Percentiles rank a stretch among this genome's conserved stretches.
Conservation (phyloP, 2,329 filamentous ascomycete genomes). For the Penicillium sp. region DNA sequence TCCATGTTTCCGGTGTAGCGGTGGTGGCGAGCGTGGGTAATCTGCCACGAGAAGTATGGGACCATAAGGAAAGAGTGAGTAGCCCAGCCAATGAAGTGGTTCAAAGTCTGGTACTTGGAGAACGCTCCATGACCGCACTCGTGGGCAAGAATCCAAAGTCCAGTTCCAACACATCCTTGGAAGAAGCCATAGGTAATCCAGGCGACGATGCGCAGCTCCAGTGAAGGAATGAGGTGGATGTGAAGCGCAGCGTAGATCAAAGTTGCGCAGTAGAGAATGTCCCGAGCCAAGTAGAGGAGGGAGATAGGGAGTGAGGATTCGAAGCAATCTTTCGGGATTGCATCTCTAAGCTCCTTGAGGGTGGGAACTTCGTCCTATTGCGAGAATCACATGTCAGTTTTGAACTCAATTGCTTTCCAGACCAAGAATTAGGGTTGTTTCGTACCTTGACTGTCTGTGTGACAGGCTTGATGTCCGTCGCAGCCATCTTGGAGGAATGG, state of each 20-base stretch:
- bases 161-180: constrained; percentile 67
- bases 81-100: constrained; percentile 63
- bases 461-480: constrained; percentile 4
- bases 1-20: constrained; percentile 68
- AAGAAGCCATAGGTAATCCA: constrained; percentile 64
- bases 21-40: constrained; percentile 70
- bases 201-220: constrained; percentile 47
- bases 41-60: constrained; percentile 74
- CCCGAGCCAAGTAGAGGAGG: constrained; percentile 58
- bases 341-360: constrained; percentile 34
- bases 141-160: constrained; percentile 70
- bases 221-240: constrained; percentile 54
- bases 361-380: constrained; percentile 5
- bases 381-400: neutral
- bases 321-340: constrained; percentile 65
- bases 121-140: constrained; percentile 72
- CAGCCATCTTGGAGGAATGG: constrained; percentile 2
- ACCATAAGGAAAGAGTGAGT: constrained; percentile 68
- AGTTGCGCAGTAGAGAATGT: constrained; percentile 52
- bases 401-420: neutral
- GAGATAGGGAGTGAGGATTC: constrained; percentile 55
- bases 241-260: constrained; percentile 56
- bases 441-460: constrained; percentile 5
- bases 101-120: constrained; percentile 57
- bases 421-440: neutral